Percentiles rank a stretch among this genome's conserved stretches.
These are phyloP conservation scores for Solanum lignicaule DNA, from an alignment of 257 asterid genomes.

Conservation along the genomic window DNA sequence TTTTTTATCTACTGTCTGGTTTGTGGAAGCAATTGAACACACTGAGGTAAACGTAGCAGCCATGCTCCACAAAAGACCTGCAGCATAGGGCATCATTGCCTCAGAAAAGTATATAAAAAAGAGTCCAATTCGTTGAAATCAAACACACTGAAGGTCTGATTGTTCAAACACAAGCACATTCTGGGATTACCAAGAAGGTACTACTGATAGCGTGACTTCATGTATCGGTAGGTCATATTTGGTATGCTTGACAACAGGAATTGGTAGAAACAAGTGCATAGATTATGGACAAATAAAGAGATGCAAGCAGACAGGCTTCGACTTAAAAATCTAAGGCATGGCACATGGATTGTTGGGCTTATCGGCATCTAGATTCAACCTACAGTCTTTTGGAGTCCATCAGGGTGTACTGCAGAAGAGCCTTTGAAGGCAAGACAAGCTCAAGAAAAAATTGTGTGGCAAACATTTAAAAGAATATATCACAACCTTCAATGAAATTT, in stretches of 20 bases:
- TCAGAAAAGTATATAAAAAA: neutral
- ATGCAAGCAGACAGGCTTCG: neutral
- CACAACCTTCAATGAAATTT: neutral
- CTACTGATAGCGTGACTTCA: neutral
- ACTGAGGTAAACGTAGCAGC: neutral
- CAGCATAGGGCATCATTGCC: neutral
- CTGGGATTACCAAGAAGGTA: neutral
- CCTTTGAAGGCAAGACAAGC: neutral
- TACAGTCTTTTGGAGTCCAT: neutral
- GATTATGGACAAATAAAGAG: neutral
- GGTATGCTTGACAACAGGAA: neutral
- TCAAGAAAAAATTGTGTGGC: neutral
- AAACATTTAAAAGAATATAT: neutral
- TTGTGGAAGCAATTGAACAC: neutral
- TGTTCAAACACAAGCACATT: neutral
- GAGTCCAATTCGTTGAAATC: neutral
- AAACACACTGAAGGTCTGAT: neutral
- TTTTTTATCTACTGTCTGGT: neutral
- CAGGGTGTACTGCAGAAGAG: neutral
- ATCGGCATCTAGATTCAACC: neutral
- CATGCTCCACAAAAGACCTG: neutral
- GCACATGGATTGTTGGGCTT: neutral
- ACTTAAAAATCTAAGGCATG: neutral
- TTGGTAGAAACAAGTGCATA: neutral
- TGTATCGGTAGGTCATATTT: neutral